Conservation (phyloP, 2,329 filamentous ascomycete genomes). For the Apiospora pterosperma region DNA sequence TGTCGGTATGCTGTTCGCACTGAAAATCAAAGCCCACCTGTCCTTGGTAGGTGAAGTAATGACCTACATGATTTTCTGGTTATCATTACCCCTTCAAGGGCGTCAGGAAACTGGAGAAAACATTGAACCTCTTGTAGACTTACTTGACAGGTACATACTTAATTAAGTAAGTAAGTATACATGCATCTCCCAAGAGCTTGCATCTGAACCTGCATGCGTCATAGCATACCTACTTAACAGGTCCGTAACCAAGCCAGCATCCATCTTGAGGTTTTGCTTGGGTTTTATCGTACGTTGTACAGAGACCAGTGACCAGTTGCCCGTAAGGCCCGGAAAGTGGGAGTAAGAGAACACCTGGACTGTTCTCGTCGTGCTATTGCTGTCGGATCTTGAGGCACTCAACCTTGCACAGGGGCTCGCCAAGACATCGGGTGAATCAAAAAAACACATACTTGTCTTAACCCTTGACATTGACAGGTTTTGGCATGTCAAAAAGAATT, state of each 20-base stretch:
- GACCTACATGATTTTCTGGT: not conserved
- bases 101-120: not conserved
- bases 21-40: not conserved
- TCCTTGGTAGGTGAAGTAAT: not conserved
- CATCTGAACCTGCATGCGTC: not conserved
- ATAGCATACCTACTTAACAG: not conserved
- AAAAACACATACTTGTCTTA: not conserved
- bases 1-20: not conserved
- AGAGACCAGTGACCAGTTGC: not conserved
- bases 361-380: not conserved
- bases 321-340: not conserved
- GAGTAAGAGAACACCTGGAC: not conserved
- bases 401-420: not conserved
- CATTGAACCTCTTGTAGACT: not conserved
- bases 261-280: not conserved
- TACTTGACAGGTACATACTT: not conserved
- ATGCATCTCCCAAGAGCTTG: not conserved
- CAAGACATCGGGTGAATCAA: not conserved
- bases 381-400: not conserved
- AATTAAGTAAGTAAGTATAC: no score
- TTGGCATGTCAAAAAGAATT: not conserved
- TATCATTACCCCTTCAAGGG: not conserved
- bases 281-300: not conserved
- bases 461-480: not conserved
- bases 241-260: not conserved